These are phyloP conservation scores for Phycomyces blakesleeanus DNA, from an alignment of 192 early-diverging fungal genomes.

Conservation along the genomic window DNA sequence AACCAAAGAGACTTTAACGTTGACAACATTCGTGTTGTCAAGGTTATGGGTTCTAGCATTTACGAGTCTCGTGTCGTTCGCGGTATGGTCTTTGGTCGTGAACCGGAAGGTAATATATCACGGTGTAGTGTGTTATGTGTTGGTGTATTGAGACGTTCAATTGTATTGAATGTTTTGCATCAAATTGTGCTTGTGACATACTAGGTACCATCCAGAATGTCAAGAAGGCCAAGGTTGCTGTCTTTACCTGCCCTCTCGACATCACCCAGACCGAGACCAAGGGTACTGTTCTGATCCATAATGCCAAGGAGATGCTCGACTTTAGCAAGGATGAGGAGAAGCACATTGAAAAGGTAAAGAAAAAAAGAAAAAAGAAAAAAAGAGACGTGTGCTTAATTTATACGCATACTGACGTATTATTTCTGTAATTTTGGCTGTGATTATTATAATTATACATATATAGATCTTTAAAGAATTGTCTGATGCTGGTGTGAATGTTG, in stretches of 20 bases:
- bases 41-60: constrained; percentile 90
- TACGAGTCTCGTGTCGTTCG: constrained; percentile 85
- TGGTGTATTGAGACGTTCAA: no score
- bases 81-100: constrained; percentile 96
- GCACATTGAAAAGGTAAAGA: constrained; percentile 72
- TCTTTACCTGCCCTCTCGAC: constrained; percentile 93
- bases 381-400: neutral
- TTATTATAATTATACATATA: no score
- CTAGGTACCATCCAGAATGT: constrained; percentile 62
- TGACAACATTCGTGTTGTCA: constrained; percentile 93
- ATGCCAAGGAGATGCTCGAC: constrained; percentile 92
- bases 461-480: constrained; percentile 81
- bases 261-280: constrained; percentile 95
- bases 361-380: neutral
- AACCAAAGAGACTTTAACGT: constrained; percentile 88
- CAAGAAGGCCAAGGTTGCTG: constrained; percentile 87
- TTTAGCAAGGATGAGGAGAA: constrained; percentile 95
- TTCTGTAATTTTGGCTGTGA: no score
- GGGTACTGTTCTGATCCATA: constrained; percentile 97
- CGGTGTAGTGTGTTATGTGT: no score
- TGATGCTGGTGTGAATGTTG: constrained; percentile 87
- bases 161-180: no score
- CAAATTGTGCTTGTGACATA: no score
- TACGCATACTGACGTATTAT: neutral
- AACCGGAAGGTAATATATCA: constrained; percentile 70